phyloP scores from a whole-genome alignment of 495 filamentous ascomycete species.

The Penicillium taxi region DNA sequence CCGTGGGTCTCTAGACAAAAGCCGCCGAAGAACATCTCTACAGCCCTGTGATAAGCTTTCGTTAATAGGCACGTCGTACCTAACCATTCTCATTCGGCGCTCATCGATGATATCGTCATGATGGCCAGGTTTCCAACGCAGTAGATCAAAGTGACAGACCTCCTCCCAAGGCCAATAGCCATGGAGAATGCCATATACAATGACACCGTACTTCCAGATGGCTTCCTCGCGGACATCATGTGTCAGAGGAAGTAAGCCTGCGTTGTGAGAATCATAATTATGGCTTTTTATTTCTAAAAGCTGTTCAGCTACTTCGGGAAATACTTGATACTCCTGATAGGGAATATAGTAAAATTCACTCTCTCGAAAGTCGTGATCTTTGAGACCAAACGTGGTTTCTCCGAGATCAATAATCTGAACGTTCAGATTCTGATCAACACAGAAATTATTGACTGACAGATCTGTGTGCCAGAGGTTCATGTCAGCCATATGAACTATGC shows the following conservation, averaged over 20 bases:
- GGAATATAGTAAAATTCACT: background rate
- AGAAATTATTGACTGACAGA: slow-evolving; percentile 18
- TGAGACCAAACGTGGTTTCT: slow-evolving; percentile 8
- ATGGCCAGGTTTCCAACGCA: background rate
- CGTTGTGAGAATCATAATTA: background rate
- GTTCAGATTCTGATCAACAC: slow-evolving; percentile 18
- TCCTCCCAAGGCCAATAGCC: slow-evolving; percentile 23
- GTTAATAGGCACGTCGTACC: slow-evolving; percentile 9
- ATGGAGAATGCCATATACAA: slow-evolving; percentile 19
- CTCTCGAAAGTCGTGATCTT: slow-evolving; percentile 4
- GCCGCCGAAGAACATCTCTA: slow-evolving; percentile 16
- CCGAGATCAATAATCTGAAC: slow-evolving; percentile 23
- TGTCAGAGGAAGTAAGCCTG: background rate
- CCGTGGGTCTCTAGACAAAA: slow-evolving; percentile 12
- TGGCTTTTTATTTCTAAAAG: slow-evolving; percentile 1
- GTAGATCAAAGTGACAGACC: slow-evolving; percentile 1
- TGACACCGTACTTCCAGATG: slow-evolving; percentile 18
- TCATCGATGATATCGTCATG: background rate
- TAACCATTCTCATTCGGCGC: slow-evolving; percentile 13
- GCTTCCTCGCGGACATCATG: slow-evolving; percentile 6
- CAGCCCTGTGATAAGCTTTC: slow-evolving; percentile 22
- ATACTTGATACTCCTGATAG: slow-evolving; percentile 19
- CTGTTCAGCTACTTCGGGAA: slow-evolving; percentile 13
- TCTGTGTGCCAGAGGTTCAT: slow-evolving; percentile 20
- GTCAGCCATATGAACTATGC: slow-evolving; percentile 15